Percentiles rank a stretch among this genome's conserved stretches.
Conservation (phyloP, 2,329 filamentous ascomycete genomes). For the Alternaria arbusti region DNA sequence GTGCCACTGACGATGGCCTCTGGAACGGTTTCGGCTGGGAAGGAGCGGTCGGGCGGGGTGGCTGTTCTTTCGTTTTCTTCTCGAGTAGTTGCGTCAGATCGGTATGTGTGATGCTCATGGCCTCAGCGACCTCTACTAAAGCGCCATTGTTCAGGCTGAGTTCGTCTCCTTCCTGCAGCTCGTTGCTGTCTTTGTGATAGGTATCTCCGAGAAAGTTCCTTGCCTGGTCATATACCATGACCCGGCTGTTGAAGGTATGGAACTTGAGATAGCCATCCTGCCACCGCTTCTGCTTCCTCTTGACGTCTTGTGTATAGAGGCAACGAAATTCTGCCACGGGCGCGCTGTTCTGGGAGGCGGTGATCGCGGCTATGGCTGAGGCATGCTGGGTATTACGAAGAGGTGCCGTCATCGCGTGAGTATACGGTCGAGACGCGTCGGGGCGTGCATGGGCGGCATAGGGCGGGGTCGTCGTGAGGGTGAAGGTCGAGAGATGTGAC, state of each 20-base stretch:
- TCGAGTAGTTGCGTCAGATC: constrained; percentile 79
- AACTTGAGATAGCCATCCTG: constrained; percentile 88
- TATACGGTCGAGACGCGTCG: constrained; percentile 15
- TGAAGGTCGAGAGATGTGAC: constrained; percentile 3
- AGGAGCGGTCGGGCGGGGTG: constrained; percentile 23
- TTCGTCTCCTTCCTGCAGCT: constrained; percentile 83
- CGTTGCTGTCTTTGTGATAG: constrained; percentile 74
- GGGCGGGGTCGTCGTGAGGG: constrained; percentile 7
- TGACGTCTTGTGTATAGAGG: constrained; percentile 84
- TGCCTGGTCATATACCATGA: constrained; percentile 87
- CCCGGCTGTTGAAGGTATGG: constrained; percentile 87
- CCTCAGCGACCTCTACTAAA: constrained; percentile 81
- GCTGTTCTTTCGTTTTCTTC: constrained; percentile 62
- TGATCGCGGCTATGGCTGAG: constrained; percentile 39
- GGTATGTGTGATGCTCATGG: constrained; percentile 73
- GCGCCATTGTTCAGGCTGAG: constrained; percentile 77
- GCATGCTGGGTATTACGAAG: constrained; percentile 28
- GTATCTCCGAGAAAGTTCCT: constrained; percentile 84
- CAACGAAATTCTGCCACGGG: constrained; percentile 82
- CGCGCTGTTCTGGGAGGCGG: constrained; percentile 69
- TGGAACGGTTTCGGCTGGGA: constrained; percentile 28
- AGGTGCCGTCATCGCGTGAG: constrained; percentile 35
- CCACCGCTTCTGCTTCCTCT: constrained; percentile 89
- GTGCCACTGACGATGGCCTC: constrained; percentile 23
- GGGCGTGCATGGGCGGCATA: constrained; percentile 1